Evolutionary conservation across 352 stramenopile species (phyloP).

Genomic region (Pythium volutum): DNA sequence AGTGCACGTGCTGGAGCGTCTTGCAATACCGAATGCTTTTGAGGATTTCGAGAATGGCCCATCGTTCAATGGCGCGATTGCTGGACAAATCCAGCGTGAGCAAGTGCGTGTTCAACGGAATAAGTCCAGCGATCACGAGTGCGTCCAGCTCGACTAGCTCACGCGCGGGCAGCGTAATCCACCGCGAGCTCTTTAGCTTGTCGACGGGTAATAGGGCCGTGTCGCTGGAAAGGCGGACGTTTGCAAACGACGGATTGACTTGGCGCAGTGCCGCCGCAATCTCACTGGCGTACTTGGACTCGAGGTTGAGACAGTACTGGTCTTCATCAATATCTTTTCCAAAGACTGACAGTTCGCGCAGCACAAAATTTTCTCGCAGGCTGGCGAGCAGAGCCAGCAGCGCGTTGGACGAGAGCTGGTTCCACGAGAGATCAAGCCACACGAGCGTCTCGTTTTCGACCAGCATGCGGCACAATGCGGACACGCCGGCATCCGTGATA

Average conservation of each 20-base stretch:
- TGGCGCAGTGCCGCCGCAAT: conserved; percentile 47
- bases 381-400: conserved; percentile 40
- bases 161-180: conserved; percentile 37
- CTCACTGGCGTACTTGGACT: conserved; percentile 44
- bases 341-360: conserved; percentile 46
- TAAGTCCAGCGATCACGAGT: conserved; percentile 51
- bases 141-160: conserved; percentile 58
- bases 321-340: conserved; percentile 53
- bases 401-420: conserved; percentile 43
- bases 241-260: conserved; percentile 49
- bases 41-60: conserved; percentile 52
- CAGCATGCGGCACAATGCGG: conserved; percentile 39
- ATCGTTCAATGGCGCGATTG: conserved; percentile 49
- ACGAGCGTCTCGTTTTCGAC: conserved; percentile 73
- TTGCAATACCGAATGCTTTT: conserved; percentile 47
- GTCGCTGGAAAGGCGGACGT: conserved; percentile 38
- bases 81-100: conserved; percentile 64
- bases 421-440: conserved; percentile 64
- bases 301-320: conserved; percentile 49
- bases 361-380: conserved; percentile 56
- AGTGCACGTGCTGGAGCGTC: conserved; percentile 48
- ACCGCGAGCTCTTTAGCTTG: conserved; percentile 63
- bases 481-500: conserved; percentile 43
- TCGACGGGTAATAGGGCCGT: conserved; percentile 47
- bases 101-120: conserved; percentile 51